Percentiles rank a stretch among this genome's conserved stretches.
phyloP scores from a whole-genome alignment of 176 grass and related monocot species.

The Oryza meridionalis region DNA sequence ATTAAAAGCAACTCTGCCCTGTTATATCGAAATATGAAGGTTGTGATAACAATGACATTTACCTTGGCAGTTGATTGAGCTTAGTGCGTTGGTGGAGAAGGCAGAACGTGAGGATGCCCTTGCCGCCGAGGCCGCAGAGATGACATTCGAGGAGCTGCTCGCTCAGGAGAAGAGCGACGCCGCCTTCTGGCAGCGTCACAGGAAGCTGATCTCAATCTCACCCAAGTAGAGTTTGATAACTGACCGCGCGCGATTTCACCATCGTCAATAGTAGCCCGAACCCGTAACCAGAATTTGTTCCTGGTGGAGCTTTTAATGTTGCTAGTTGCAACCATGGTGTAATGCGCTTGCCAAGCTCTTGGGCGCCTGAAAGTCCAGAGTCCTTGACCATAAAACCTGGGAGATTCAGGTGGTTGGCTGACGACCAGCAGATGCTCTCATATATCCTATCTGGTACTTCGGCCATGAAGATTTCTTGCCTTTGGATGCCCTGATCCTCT shows the following conservation, averaged over 20 bases:
- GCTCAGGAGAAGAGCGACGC: conserved; percentile 90
- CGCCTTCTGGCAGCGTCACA: conserved; percentile 76
- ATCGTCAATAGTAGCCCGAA: neutral
- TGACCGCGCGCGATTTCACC: neutral
- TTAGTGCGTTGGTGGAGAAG: conserved; percentile 47
- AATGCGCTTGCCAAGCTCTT: neutral
- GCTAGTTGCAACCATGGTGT: neutral
- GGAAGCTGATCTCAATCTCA: conserved; percentile 61
- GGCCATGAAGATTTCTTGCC: neutral
- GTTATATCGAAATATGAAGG: neutral
- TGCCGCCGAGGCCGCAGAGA: conserved; percentile 51
- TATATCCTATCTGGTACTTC: neutral
- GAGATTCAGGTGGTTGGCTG: conserved; percentile 17
- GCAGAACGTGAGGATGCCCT: conserved; percentile 30
- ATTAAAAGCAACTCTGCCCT: conserved; percentile 9
- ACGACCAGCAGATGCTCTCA: neutral
- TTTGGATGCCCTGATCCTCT: neutral
- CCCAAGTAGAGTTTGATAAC: conserved; percentile 35
- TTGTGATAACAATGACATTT: conserved; percentile 10
- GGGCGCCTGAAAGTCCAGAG: conserved; percentile 5
- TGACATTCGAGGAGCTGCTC: conserved; percentile 90
- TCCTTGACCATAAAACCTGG: neutral
- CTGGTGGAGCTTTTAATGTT: neutral
- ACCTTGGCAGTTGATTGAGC: conserved; percentile 62
- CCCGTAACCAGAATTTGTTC: neutral